These are phyloP conservation scores for Amanita subjunquillea DNA, from an alignment of 768 basidiomycete species.

Conservation along the genomic window DNA sequence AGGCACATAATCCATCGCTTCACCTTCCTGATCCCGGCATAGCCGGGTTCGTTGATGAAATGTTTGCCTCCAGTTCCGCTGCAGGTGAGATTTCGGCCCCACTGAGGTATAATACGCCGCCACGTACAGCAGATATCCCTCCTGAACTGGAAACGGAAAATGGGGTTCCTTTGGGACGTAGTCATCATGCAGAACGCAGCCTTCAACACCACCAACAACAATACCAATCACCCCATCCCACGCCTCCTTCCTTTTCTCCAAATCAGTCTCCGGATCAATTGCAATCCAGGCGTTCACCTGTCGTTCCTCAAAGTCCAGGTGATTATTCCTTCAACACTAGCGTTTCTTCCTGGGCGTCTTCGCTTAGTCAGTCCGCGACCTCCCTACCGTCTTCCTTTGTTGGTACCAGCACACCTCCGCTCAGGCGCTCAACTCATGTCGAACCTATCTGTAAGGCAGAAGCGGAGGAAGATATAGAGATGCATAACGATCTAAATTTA, in stretches of 20 bases:
- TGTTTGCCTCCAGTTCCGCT: constrained; percentile 36
- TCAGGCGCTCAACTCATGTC: constrained; percentile 24
- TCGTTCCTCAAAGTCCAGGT: constrained; percentile 10
- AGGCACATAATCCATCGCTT: constrained; percentile 23
- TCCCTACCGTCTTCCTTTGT: constrained; percentile 21
- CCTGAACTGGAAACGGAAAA: constrained; percentile 52
- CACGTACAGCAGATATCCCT: constrained; percentile 33
- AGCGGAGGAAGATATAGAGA: constrained; percentile 16
- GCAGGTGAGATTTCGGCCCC: constrained; percentile 13
- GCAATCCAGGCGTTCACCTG: constrained; percentile 12
- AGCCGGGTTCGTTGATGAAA: constrained; percentile 62
- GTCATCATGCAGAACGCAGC: constrained; percentile 48
- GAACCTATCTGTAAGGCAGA: constrained; percentile 20
- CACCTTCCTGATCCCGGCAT: constrained; percentile 45
- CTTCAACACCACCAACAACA: constrained; percentile 30
- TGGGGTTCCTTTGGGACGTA: constrained; percentile 53
- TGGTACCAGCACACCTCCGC: constrained; percentile 25
- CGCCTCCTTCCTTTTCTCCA: constrained; percentile 21
- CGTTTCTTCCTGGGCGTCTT: constrained; percentile 21
- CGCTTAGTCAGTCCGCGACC: constrained; percentile 22
- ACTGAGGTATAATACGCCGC: constrained; percentile 29
- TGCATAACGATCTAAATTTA: constrained; percentile 18
- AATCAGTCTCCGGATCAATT: constrained; percentile 12
- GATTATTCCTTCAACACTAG: constrained; percentile 18
- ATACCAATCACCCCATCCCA: constrained; percentile 19